Evolutionary conservation across 495 filamentous ascomycete genomes (phyloP).

Genomic region (Rusavskia elegans): DNA sequence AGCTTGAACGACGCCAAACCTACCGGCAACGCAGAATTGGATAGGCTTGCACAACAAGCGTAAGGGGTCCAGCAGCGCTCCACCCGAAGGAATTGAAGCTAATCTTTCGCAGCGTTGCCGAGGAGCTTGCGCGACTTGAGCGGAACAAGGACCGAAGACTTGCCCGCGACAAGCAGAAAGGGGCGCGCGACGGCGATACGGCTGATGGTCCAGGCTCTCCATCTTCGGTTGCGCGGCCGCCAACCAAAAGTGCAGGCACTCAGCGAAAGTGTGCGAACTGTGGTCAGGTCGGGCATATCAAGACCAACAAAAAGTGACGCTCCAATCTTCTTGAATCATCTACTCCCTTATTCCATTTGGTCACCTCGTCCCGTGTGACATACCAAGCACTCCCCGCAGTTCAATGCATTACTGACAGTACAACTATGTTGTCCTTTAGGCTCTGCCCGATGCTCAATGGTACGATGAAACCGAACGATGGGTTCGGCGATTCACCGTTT

Average conservation of each 20-base stretch:
- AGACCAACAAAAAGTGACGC: slow-evolving; percentile 94
- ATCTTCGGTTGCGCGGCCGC: slow-evolving; percentile 29
- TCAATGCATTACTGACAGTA: background rate
- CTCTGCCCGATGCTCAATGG: slow-evolving; percentile 87
- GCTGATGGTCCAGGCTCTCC: slow-evolving; percentile 24
- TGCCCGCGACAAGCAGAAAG: slow-evolving; percentile 82
- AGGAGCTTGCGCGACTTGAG: slow-evolving; percentile 65
- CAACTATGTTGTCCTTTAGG: slow-evolving; percentile 23
- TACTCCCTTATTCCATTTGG: slow-evolving; percentile 5
- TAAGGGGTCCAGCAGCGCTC: slow-evolving; percentile 13
- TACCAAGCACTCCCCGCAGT: background rate
- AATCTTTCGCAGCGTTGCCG: slow-evolving; percentile 38
- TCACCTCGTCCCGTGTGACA: background rate
- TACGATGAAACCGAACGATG: slow-evolving; percentile 57
- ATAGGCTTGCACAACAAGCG: slow-evolving; percentile 41
- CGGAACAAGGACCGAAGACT: slow-evolving; percentile 83
- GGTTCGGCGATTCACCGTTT: slow-evolving; percentile 34
- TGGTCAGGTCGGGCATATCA: slow-evolving; percentile 90
- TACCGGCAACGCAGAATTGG: slow-evolving; percentile 62
- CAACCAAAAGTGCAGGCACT: slow-evolving; percentile 36
- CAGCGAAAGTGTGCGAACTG: slow-evolving; percentile 95
- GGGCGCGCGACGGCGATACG: slow-evolving; percentile 27
- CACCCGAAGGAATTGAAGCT: slow-evolving; percentile 1
- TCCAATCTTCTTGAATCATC: background rate
- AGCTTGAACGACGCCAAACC: slow-evolving; percentile 45